Base-by-base conservation (phyloP, 1,284 basidiomycete species). In the Phellinidium pouzarii region DNA sequence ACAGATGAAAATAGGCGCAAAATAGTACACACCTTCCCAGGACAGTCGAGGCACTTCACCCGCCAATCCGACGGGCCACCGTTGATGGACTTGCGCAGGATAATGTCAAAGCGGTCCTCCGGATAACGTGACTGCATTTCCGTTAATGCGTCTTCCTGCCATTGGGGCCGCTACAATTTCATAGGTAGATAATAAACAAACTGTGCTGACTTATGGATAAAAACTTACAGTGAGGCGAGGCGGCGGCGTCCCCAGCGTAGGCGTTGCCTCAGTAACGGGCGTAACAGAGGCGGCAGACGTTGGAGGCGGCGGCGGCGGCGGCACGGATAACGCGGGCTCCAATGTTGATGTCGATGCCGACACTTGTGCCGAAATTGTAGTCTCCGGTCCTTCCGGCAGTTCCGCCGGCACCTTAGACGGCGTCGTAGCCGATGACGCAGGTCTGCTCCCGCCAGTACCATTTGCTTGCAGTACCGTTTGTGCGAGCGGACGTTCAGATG, bases 1-100 rank as follows among this genome's bases (percentile, higher is more conserved):
- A 14, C 31, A 34, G 31, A 14, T 34, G 31, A 34, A 34, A 26
- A 19, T 40, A 25, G 17, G 48, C 17, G 48, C 6, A 31, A 12
- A 31, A 6, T 7, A 31, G 6, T 31, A 65, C 75, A 17, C 57
- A 92, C 91, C 78, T 94, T 94, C 63, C 91, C 91, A 58, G 92
- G 92, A 68, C 95, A 98, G 67, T 98, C 95, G 55, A 86, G 66
- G 68, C 95, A 99, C 68, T 91, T 94, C 62, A 97, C 80, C 19
- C 94, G 79, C 94, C 94, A 98, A 66, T 94, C 91, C 2, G 79
- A 73, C 36, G 71, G 66, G 26, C 70, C 73, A 5, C 69, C 72
- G 50, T 76, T 73, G 9, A 71, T 69, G 11, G 78, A 73, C 62
- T 77, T 80, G 48, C 82, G 77, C 19, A 81, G 70, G n/a, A 87